Base-by-base conservation (phyloP, 805 yeast genomes). In the Saccharomycopsis olivae region DNA sequence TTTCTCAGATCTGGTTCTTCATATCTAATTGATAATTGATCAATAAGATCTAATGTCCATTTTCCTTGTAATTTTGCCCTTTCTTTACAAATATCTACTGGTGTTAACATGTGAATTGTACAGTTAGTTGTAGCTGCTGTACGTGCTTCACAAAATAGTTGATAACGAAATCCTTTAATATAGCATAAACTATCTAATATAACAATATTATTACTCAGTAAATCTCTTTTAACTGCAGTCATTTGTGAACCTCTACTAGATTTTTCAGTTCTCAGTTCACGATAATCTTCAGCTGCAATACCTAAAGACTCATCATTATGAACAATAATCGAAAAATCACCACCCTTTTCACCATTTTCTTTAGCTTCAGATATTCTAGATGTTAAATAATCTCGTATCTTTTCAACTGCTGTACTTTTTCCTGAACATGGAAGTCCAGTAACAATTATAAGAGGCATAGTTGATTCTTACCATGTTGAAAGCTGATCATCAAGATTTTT, bases 141-240 rank as follows among this genome's bases (percentile, higher is more conserved):
- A 56, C 88, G 89, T 29, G 95, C 88, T 57, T 92, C 98, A 58
- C 96, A 88, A 57, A 75, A 87, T 39, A 92, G 65, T 59, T 92
- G 98, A 59, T 92, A 92, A 45, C 98, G 66, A 57, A 88, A 87
- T 0, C 98, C 98, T 55, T 92, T 92, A 52, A 92, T 92, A 56
- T 92, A 92, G 30, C 84, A 77, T 51, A 87, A 65, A 1, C 92
- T 73, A 56, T 92, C 98, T 39, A 92, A 66, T 14, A 92, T 75
- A 1, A 92, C 96, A 21, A 92, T 68, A 16, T 73, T 77, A 23
- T 69, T 64, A 29, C 78, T 68, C 1, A 82, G 66, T 3, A 92
- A 58, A 47, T 81, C 85, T 48, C 96, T 68, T 52, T 86, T 85
- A 14, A 89, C 92, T 0, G 94, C 95, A 1, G 94, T 74, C 62